phyloP scores from a whole-genome alignment of 163 green algal species.

The Scenedesmus sp. region DNA sequence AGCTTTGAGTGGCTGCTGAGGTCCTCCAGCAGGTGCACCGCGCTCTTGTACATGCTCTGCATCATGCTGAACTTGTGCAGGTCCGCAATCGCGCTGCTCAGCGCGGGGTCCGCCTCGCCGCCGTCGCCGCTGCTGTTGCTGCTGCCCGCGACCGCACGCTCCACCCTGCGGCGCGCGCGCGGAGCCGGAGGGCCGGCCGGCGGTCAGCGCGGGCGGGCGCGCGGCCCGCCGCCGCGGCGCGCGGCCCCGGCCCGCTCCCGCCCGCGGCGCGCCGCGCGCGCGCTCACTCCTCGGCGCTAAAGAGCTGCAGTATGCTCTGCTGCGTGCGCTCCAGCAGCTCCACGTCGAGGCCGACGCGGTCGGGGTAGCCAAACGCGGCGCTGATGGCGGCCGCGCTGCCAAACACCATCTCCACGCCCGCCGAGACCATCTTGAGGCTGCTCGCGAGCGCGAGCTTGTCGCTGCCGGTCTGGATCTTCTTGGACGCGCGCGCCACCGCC shows the following conservation, averaged over 20 bases:
- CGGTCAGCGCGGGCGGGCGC: no score
- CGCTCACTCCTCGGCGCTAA: slow-evolving; percentile 42
- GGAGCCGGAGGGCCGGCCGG: background rate
- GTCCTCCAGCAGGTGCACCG: slow-evolving; percentile 80
- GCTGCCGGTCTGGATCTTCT: slow-evolving; percentile 37
- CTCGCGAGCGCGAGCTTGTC: slow-evolving; percentile 48
- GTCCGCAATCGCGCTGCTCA: slow-evolving; percentile 43
- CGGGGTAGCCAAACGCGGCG: slow-evolving; percentile 78
- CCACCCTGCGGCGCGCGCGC: slow-evolving; percentile 20
- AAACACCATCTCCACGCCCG: slow-evolving; percentile 82
- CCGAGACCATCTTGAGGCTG: slow-evolving; percentile 44
- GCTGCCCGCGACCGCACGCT: slow-evolving; percentile 26
- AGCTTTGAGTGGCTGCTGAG: slow-evolving; percentile 75
- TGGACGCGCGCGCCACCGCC: slow-evolving; percentile 15
- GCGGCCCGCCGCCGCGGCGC: no score
- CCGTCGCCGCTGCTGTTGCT: slow-evolving; percentile 10
- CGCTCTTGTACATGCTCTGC: slow-evolving; percentile 63
- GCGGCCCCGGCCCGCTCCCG: no score
- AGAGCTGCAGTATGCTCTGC: slow-evolving; percentile 63
- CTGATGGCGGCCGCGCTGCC: slow-evolving; percentile 81
- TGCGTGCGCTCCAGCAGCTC: slow-evolving; percentile 72
- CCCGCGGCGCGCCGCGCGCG: background rate
- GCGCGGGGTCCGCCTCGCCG: slow-evolving; percentile 39
- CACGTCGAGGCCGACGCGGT: slow-evolving; percentile 69
- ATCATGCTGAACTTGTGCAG: slow-evolving; percentile 54